Percentiles rank a stretch among this genome's conserved stretches.
phyloP scores from a whole-genome alignment of 306 rosid genomes.

The Cucurbita ficifolia region DNA sequence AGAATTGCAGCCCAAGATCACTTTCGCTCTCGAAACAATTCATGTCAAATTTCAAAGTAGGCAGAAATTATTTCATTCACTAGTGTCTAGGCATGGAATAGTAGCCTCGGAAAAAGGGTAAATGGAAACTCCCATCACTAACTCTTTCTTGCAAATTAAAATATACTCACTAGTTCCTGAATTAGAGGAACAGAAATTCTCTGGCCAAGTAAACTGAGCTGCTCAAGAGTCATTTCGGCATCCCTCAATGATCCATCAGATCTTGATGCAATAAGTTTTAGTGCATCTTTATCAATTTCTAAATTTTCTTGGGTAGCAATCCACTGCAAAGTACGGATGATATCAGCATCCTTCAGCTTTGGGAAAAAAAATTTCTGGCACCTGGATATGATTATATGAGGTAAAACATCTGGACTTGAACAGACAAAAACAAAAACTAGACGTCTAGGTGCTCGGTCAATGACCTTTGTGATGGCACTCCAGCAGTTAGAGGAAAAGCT shows the following conservation, averaged over 20 bases:
- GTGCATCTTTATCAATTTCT: slow-evolving; percentile 87
- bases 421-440: slow-evolving; percentile 94
- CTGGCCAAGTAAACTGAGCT: slow-evolving; percentile 93
- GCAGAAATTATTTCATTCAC: neutral
- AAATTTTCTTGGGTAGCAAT: slow-evolving; percentile 71
- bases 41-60: neutral
- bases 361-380: slow-evolving; percentile 96
- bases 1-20: neutral
- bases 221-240: slow-evolving; percentile 98
- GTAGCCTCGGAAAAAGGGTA: neutral
- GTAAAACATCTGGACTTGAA: slow-evolving; percentile 92
- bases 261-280: slow-evolving; percentile 87
- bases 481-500: slow-evolving; percentile 69
- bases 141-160: neutral
- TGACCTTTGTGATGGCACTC: slow-evolving; percentile 89
- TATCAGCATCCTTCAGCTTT: slow-evolving; percentile 83
- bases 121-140: neutral
- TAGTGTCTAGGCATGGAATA: neutral
- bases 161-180: slow-evolving; percentile 72
- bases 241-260: slow-evolving; percentile 95
- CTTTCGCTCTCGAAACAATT: neutral
- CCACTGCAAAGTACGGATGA: slow-evolving; percentile 61
- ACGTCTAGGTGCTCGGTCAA: slow-evolving; percentile 94
- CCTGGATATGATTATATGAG: slow-evolving; percentile 94
- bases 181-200: slow-evolving; percentile 82